Base-by-base conservation (phyloP, 768 basidiomycete genomes). In the Russula emetica region DNA sequence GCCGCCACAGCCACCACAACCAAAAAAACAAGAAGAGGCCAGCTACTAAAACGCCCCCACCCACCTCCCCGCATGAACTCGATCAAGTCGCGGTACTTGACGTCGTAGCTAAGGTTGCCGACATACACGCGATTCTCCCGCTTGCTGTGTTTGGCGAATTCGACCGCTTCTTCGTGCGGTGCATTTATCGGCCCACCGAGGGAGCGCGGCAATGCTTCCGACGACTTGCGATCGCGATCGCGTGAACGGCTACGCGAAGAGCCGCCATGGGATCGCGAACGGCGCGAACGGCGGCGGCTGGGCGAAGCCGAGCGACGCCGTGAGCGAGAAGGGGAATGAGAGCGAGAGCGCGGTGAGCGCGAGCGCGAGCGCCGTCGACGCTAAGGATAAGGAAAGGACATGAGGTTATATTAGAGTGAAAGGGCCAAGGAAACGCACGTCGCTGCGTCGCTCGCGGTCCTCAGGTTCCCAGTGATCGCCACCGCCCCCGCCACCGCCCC, bases 21-120 rank as follows among this genome's bases (percentile, higher is more conserved):
- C 54, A 65, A 63, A 63, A 56, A 30, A 62, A 58, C 64, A 69
- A 76, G 72, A 78, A 84, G 78, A 86, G 75, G 75, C 76, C 77
- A 79, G 69, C 67, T 56, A 72, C 79, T 82, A 78, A 80, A 80
- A 85, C 85, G 83, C 87, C 85, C 84, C 85, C 79, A 94, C 95
- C 89, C 92, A 97, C 95, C 94, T 94, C 92, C 92, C 88, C 92
- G 85, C 94, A 97, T 96, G 76, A 97, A 98, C 86, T 98, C 94
- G 85, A 95, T 94, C 77, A 99, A 82, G 81, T 98, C 97, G 78
- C 94, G 85, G 80, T 96, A 98, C 79, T 89, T 95, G 86, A 94
- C 92, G 76, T 96, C 92, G 82, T 98, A 99, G 74, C 92, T 93
- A 78, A 99, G 85, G 76, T 99, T 99, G 73, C 97, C 96, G 76